A percentile compares a stretch with the other conserved stretches of the same genome.
Conservation (phyloP, 2,329 filamentous ascomycete species). For the Cladobotryum protrusum region DNA sequence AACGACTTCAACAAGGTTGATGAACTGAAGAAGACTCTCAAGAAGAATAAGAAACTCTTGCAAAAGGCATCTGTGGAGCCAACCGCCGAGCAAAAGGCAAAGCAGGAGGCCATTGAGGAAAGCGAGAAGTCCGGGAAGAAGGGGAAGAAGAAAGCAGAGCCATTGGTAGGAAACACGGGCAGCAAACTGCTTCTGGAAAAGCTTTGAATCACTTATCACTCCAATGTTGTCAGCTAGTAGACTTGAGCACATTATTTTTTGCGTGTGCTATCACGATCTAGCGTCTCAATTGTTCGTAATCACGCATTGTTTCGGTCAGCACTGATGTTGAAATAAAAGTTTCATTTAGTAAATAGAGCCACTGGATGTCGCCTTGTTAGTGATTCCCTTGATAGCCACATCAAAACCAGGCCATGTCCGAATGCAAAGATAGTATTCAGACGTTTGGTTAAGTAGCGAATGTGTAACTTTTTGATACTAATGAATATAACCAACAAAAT, state of each 20-base stretch:
- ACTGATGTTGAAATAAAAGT: background rate
- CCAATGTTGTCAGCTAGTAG: too few relatives aligned
- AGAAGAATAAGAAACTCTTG: constrained; percentile 65
- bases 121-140: constrained; percentile 38
- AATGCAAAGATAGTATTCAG: too few relatives aligned
- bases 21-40: constrained; percentile 63
- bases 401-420: too few relatives aligned
- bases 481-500: too few relatives aligned
- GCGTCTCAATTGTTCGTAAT: background rate
- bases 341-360: background rate
- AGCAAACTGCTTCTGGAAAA: constrained; percentile 55
- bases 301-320: too few relatives aligned
- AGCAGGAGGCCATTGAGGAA: constrained; percentile 43
- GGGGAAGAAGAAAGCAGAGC: constrained; percentile 37
- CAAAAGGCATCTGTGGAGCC: constrained; percentile 59
- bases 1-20: constrained; percentile 60
- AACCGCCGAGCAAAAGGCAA: constrained; percentile 47
- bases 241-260: background rate
- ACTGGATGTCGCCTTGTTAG: too few relatives aligned
- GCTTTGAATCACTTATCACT: constrained; percentile 28
- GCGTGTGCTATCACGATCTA: background rate
- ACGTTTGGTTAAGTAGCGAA: too few relatives aligned
- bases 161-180: constrained; percentile 54
- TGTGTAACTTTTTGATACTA: too few relatives aligned
- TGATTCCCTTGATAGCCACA: too few relatives aligned